Base-by-base conservation (phyloP, 192 early-diverging fungal genomes). In the Coemansia sp. region DNA sequence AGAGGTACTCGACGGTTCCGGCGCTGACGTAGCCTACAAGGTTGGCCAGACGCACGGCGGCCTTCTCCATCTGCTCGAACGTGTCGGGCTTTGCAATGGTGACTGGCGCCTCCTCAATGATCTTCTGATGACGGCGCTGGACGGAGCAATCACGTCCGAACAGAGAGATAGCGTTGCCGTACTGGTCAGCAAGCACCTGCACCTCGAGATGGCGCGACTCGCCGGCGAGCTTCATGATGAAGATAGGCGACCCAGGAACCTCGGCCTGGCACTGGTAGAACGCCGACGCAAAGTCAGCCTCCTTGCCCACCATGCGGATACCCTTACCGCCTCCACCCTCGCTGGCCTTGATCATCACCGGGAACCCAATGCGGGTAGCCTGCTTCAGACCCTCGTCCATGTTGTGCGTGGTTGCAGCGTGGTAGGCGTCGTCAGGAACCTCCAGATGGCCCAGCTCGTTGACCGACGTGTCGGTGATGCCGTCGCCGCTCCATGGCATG, bases 291-390 rank as follows among this genome's bases (percentile, higher is more conserved):
- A 99, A 99, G 55, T 87, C 82, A 2, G 82, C 82, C 41, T 87
- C 83, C 67, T 87, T 84, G 32, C 93, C 86, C 13, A 98, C 96
- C 81, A 95, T 94, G 68, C 97, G 93, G 76, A 99, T 99, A 71
- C 97, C 97, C 85, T 99, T 99, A 61, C 97, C 97, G 72, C 97
- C 97, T 69, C 97, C 97, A 72, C 97, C 97, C 84, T 99, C 97
- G 8, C 94, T 96, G 42, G 97, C 97, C 85, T 99, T 99, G 78
- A 98, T 93, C 97, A 99, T 99, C 76, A 99, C 88, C 10, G 97
- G 97, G 81, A 91, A 99, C 6, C 97, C 97, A 51, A 99, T 97
- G 61, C 89, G 85, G 57, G 88, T 87, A 9, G 97, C 95, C 67
- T 93, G 90, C 54, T 75, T 72, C 57, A 98, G 76, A 50, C 95